phyloP scores from a whole-genome alignment of 2,329 filamentous ascomycete species.

The Lithohypha guttulata region DNA sequence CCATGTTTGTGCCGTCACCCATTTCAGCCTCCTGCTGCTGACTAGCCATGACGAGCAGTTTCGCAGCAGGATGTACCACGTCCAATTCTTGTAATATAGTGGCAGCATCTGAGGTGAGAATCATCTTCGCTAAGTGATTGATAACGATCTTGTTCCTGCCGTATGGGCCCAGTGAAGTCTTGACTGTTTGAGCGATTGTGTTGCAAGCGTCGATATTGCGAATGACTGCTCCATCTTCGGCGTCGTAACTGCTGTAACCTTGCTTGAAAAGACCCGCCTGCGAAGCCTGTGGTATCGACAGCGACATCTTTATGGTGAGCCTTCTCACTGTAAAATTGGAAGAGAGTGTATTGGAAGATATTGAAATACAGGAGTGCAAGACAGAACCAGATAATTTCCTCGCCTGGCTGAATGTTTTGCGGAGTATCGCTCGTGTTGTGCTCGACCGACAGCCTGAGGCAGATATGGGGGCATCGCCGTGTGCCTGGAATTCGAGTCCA shows the following conservation, averaged over 20 bases:
- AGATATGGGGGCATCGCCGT: no score
- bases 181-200: conserved; percentile 88
- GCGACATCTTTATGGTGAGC: conserved; percentile 87
- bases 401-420: no score
- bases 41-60: conserved; percentile 94
- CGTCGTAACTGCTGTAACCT: conserved; percentile 96
- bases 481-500: no score
- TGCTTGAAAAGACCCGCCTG: conserved; percentile 90
- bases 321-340: no score
- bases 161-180: conserved; percentile 93
- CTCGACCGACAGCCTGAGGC: no score
- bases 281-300: conserved; percentile 88
- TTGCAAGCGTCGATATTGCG: conserved; percentile 98
- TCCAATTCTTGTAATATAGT: conserved; percentile 96
- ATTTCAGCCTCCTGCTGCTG: conserved; percentile 99
- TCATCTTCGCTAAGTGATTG: conserved; percentile 99
- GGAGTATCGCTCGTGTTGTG: no score
- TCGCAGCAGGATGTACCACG: conserved; percentile 94
- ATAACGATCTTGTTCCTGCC: conserved; percentile 99
- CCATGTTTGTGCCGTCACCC: conserved; percentile 95
- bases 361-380: no score
- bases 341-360: no score
- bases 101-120: conserved; percentile 92
- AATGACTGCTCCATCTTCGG: conserved; percentile 96
- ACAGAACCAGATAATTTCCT: no score